Evolutionary conservation across 192 early-diverging fungal genomes (phyloP).

Genomic region (Coemansia sp.): DNA sequence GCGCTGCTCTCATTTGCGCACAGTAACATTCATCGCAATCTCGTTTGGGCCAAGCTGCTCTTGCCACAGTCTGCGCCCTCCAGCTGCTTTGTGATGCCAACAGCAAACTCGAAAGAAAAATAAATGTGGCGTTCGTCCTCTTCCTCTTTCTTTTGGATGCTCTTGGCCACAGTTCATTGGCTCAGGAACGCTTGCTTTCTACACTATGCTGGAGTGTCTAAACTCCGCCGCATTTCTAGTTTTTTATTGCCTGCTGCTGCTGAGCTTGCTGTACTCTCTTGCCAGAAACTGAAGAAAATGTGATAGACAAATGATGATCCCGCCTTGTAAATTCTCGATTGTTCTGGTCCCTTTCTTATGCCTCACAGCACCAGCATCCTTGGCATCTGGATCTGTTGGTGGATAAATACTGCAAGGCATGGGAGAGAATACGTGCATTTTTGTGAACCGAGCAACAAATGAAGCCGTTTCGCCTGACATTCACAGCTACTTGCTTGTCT

Average conservation of each 20-base stretch:
- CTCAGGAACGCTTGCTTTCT: background rate
- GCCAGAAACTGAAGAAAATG: background rate
- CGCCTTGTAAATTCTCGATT: background rate
- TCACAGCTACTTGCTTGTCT: slow-evolving; percentile 1
- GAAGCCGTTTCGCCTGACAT: background rate
- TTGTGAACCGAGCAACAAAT: background rate
- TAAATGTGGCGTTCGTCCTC: background rate
- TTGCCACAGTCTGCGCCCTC: background rate
- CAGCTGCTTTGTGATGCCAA: background rate
- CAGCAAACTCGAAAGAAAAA: background rate
- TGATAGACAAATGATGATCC: background rate
- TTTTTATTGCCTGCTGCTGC: slow-evolving; percentile 2
- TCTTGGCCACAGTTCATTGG: background rate
- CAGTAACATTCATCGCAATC: slow-evolving; percentile 2
- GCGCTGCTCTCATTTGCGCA: background rate
- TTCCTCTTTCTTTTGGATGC: background rate
- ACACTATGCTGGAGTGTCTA: slow-evolving; percentile 1
- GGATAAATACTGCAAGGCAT: slow-evolving; percentile 1
- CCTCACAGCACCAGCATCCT: background rate
- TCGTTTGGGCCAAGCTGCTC: slow-evolving; percentile 3
- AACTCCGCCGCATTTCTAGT: slow-evolving; percentile 11
- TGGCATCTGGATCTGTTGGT: background rate
- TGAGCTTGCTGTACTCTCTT: background rate
- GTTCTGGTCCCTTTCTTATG: background rate
- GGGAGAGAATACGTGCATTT: background rate